phyloP scores from a whole-genome alignment of 108 stramenopile species.

The Pseudonitzschia delicatissima region DNA sequence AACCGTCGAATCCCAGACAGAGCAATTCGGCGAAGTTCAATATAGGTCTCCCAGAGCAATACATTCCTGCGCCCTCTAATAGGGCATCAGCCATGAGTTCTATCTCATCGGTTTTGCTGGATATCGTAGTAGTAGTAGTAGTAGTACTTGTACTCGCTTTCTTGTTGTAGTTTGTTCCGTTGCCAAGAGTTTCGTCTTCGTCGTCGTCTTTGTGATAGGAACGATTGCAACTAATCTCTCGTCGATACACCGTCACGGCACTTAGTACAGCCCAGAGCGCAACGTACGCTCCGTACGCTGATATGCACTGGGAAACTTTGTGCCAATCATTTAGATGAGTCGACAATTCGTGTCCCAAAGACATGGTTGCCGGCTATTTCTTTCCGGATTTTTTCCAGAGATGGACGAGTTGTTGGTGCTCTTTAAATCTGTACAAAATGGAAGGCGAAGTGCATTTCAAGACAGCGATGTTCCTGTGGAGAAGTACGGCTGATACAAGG shows the following conservation, averaged over 20 bases:
- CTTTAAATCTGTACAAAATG: too few relatives aligned
- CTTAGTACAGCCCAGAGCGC: constrained; percentile 30
- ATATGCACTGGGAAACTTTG: constrained; percentile 14
- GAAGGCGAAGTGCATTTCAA: too few relatives aligned
- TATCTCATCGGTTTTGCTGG: constrained; percentile 1
- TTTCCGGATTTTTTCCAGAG: too few relatives aligned
- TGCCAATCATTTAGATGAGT: constrained; percentile 23
- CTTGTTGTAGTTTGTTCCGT: constrained; percentile 10
- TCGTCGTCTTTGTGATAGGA: constrained; percentile 54
- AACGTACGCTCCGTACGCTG: constrained; percentile 25
- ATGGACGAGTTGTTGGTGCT: too few relatives aligned
- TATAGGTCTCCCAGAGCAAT: constrained; percentile 27
- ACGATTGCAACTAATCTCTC: constrained; percentile 85
- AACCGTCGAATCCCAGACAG: constrained; percentile 19
- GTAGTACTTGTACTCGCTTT: background rate
- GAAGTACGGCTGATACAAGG: too few relatives aligned
- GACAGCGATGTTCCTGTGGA: too few relatives aligned
- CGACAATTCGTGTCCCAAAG: background rate
- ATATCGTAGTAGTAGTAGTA: background rate
- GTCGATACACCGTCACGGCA: constrained; percentile 67
- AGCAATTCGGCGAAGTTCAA: constrained; percentile 17
- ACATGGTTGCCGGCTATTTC: too few relatives aligned
- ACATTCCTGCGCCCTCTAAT: constrained; percentile 58
- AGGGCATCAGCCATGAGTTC: constrained; percentile 59
- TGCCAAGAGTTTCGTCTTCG: constrained; percentile 16